Evolutionary conservation across 345 rosid genomes (phyloP).

Genomic region (Garcia nutans): DNA sequence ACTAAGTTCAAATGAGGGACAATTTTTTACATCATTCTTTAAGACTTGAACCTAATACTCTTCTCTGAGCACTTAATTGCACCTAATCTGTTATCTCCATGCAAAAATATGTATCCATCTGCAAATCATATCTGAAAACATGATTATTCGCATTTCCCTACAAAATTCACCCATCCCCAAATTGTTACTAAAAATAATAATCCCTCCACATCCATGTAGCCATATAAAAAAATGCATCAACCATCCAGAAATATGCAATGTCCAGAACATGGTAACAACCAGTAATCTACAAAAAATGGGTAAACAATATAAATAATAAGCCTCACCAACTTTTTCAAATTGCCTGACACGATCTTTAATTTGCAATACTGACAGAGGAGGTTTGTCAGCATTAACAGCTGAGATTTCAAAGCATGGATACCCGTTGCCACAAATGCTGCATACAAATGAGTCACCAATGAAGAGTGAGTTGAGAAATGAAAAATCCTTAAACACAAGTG

Average conservation of each 20-base stretch:
- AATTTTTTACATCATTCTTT: not conserved
- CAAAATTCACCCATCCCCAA: not conserved
- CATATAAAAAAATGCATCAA: not conserved
- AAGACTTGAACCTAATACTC: not conserved
- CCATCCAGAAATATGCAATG: not conserved
- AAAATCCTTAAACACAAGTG: not conserved
- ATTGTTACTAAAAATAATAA: not conserved
- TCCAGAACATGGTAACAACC: conserved; percentile 2
- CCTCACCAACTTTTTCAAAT: conserved; percentile 72
- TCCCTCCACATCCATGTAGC: not conserved
- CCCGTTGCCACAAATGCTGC: conserved; percentile 64
- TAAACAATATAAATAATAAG: conserved; percentile 11
- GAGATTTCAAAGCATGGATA: conserved; percentile 91
- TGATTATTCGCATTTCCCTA: too few species aligned
- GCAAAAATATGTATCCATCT: too few species aligned
- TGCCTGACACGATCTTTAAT: conserved; percentile 77
- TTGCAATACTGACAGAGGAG: conserved; percentile 64
- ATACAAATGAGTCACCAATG: conserved; percentile 26
- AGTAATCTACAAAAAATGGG: not conserved
- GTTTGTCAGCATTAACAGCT: conserved; percentile 92
- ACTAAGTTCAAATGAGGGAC: not conserved
- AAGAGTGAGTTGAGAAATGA: conserved; percentile 8
- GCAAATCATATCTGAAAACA: too few species aligned
- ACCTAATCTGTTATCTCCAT: not conserved
- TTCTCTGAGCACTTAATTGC: not conserved